Evolutionary conservation across 192 early-diverging fungal species (phyloP).

Genomic region (Cladochytrium replicatum): DNA sequence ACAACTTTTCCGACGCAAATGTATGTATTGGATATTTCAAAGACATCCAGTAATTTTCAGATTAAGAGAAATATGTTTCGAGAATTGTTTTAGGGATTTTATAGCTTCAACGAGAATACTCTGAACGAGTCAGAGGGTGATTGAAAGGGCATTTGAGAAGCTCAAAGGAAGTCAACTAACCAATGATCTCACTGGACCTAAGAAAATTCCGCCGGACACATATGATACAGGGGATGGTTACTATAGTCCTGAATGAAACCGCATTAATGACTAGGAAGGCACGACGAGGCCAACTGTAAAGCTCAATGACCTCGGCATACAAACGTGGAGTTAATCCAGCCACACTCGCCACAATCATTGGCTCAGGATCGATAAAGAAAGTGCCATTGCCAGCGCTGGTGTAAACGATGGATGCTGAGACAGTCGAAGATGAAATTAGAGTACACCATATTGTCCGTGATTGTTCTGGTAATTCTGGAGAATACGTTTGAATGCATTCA

Average conservation of each 20-base stretch:
- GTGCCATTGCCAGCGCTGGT: too few relatives aligned
- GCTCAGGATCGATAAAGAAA: too few relatives aligned
- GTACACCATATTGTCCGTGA: too few relatives aligned
- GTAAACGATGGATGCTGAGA: too few relatives aligned
- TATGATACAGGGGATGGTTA: conserved; percentile 28
- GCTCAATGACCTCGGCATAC: too few relatives aligned
- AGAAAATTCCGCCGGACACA: conserved; percentile 12
- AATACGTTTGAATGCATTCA: too few relatives aligned
- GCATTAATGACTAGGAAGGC: conserved; percentile 18
- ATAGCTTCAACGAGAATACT: conserved; percentile 46
- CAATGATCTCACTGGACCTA: conserved; percentile 14
- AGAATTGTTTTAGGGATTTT: conserved; percentile 27
- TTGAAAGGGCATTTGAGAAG: too few relatives aligned
- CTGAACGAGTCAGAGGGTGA: conserved; percentile 38
- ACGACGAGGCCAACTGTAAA: conserved; percentile 26
- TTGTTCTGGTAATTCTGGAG: too few relatives aligned
- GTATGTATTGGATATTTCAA: conserved; percentile 47
- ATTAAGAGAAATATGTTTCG: not conserved
- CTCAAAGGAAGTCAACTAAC: too few relatives aligned
- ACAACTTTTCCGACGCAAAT: conserved; percentile 42
- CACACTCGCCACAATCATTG: too few relatives aligned
- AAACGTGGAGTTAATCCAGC: too few relatives aligned
- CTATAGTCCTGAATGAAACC: conserved; percentile 11
- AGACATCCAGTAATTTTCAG: conserved; percentile 34
- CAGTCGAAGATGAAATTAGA: too few relatives aligned